Conservation (phyloP, 257 asterid species). For the Ophiorrhiza pumila region DNA sequence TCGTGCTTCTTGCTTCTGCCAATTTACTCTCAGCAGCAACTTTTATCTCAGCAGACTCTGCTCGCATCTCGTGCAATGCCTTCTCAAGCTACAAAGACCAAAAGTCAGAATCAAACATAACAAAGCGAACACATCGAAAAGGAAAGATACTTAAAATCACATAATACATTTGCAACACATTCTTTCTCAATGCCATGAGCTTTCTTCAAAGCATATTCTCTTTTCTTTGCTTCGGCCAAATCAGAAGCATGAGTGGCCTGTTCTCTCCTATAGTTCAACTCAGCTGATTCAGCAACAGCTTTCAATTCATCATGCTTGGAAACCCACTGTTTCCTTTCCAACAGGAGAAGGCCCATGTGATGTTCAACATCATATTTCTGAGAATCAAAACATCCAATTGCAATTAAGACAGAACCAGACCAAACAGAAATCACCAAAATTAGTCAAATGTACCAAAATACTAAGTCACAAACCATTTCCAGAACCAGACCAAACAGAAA, state of each 20-base stretch:
- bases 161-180: conserved; percentile 75
- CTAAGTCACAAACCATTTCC: background rate
- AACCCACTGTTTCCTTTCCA: conserved; percentile 84
- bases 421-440: background rate
- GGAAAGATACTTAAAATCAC: conserved; percentile 1
- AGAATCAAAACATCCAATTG: conserved; percentile 5
- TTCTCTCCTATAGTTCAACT: conserved; percentile 50
- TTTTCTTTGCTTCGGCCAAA: conserved; percentile 62
- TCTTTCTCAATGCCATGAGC: conserved; percentile 93
- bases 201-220: conserved; percentile 78
- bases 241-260: conserved; percentile 65
- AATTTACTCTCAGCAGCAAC: conserved; percentile 70
- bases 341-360: conserved; percentile 91
- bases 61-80: conserved; percentile 95
- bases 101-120: conserved; percentile 14
- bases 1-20: conserved; percentile 63
- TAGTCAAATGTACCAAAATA: background rate
- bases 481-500: background rate
- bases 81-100: conserved; percentile 67
- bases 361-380: conserved; percentile 84
- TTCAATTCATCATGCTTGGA: conserved; percentile 66
- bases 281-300: conserved; percentile 62
- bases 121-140: background rate
- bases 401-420: conserved; percentile 8
- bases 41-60: conserved; percentile 83